Conservation (phyloP, 139 green algal genomes). For the Monoraphidium neglectum region DNA sequence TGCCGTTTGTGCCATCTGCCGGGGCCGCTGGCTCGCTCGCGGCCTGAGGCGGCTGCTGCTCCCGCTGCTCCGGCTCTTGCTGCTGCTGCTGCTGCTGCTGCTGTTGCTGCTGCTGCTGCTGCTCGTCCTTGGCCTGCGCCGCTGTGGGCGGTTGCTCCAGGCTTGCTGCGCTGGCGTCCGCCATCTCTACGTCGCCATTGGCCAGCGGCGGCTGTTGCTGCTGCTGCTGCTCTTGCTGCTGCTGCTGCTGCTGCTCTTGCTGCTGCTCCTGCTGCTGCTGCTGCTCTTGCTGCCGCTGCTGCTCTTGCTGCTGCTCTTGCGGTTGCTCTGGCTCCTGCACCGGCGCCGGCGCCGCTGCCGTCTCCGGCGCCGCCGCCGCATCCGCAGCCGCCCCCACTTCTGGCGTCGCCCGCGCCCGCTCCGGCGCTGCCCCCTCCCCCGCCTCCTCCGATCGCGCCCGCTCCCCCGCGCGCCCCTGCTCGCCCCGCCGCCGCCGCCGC, state of each 20-base stretch:
- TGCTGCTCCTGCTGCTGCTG: too few relatives aligned
- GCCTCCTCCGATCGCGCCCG: neutral
- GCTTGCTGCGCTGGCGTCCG: too few relatives aligned
- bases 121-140: neutral
- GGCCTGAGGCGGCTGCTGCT: neutral
- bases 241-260: constrained; percentile 12
- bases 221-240: neutral
- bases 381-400: neutral
- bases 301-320: neutral
- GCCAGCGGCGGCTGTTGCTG: neutral
- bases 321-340: neutral
- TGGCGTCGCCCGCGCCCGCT: too few relatives aligned
- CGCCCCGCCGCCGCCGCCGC: too few relatives aligned
- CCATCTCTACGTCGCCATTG: too few relatives aligned
- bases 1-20: neutral
- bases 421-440: neutral
- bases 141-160: neutral
- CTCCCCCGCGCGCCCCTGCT: neutral
- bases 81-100: neutral
- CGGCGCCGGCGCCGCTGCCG: neutral
- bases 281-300: too few relatives aligned
- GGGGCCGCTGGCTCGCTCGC: neutral
- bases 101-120: constrained; percentile 4
- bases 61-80: neutral
- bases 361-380: neutral